These are phyloP conservation scores for Basidiobolus meristosporus DNA, from an alignment of 371 early-diverging fungal species.

Conservation along the genomic window DNA sequence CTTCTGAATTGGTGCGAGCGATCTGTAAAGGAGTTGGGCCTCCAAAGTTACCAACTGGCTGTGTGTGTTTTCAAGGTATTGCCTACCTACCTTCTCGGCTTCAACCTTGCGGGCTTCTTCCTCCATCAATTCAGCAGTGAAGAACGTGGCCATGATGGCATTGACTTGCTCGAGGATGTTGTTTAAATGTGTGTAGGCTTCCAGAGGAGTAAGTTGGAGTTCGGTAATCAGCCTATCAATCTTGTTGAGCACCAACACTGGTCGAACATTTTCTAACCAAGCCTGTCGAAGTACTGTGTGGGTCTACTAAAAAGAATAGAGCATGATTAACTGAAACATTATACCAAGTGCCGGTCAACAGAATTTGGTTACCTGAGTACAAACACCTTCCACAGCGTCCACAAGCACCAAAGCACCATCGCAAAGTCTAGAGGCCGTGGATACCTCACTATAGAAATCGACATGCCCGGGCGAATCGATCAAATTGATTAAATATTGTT, in stretches of 20 bases:
- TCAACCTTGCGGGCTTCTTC: slow-evolving; percentile 65
- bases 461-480: slow-evolving; percentile 99
- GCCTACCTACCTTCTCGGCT: slow-evolving; percentile 20
- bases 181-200: slow-evolving; percentile 79
- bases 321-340: slow-evolving; percentile 6
- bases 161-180: slow-evolving; percentile 90
- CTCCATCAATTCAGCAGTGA: slow-evolving; percentile 69
- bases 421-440: slow-evolving; percentile 86
- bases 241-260: slow-evolving; percentile 96
- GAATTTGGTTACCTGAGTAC: slow-evolving; percentile 59
- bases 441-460: slow-evolving; percentile 96
- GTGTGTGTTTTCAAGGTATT: no score
- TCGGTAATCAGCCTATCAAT: slow-evolving; percentile 93
- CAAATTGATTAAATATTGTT: slow-evolving; percentile 82
- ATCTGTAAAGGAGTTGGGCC: no score
- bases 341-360: background rate
- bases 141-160: slow-evolving; percentile 86
- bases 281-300: slow-evolving; percentile 90
- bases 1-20: slow-evolving; percentile 4
- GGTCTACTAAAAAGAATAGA: slow-evolving; percentile 25
- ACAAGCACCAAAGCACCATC: slow-evolving; percentile 96
- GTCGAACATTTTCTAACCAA: slow-evolving; percentile 72
- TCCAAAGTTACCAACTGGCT: no score
- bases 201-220: slow-evolving; percentile 72
- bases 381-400: slow-evolving; percentile 98